Base-by-base conservation (phyloP, 1,284 basidiomycete species). In the Blastosporella zonata region DNA sequence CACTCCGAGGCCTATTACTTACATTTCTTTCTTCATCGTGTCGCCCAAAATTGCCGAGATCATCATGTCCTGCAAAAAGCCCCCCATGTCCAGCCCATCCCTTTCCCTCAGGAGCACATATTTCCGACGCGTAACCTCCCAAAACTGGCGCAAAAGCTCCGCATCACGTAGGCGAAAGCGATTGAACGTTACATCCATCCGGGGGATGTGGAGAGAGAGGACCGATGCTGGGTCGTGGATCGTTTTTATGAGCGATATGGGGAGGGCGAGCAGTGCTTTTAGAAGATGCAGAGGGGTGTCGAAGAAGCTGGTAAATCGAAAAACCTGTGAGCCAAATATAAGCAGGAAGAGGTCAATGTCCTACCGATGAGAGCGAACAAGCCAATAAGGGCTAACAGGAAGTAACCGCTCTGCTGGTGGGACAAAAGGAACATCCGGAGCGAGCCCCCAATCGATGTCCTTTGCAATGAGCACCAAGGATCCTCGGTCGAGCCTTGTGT, bases 111-210 rank as follows among this genome's bases (percentile, higher is more conserved):
- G 37, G 3, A 43, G 34, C 36, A 52, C 46, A 34, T 61, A 60
- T 39, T 59, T 49, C 20, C 58, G 49, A 25, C 40, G 47, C 4
- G 60, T 8, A 37, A 55, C 56, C 15, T 49, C 53, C n/a, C 50
- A 53, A 15, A 50, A 60, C 45, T 77, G 69, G 18, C 58, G 59
- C 2, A 72, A 38, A 6, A 73, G 59, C 47, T 72, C 68, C 5
- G 73, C 69, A 49, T 77, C 74, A 5, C 68, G 66, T 6, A 76
- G 55, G n/a, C 69, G 65, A 56, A 75, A 75, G 22, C 67, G 54
- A 40, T 68, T 67, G 43, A 74, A 76, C 6, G 67, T 70, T 23
- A 75, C 62, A 43, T 77, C 71, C 3, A 62, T 55, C 6, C 68
- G 64, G 7, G 64, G 53, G 18, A 69, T 57, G 50, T 70, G 66